Conservation (phyloP, 352 stramenopile genomes). For the Globisporangium rhizosaccharum region DNA sequence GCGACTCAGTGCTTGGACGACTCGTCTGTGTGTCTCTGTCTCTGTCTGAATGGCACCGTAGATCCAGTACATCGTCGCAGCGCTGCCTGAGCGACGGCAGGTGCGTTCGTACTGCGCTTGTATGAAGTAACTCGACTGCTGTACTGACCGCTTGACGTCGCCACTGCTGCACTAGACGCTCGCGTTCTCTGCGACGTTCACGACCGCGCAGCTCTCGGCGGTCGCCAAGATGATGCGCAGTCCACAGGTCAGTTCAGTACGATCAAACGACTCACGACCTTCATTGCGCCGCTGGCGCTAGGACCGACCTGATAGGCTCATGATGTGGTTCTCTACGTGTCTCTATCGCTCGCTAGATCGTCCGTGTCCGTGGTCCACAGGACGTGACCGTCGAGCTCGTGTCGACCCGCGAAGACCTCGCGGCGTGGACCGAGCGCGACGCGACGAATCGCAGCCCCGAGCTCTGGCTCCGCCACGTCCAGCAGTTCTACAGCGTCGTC, state of each 20-base stretch:
- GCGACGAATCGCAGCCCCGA: constrained; percentile 33
- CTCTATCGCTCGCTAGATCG: constrained; percentile 26
- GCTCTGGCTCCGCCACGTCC: constrained; percentile 66
- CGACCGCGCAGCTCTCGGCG: constrained; percentile 49
- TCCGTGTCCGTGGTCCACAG: constrained; percentile 48
- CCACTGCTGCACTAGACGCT: constrained; percentile 33
- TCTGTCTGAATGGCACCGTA: constrained; percentile 11
- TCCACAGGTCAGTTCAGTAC: constrained; percentile 33
- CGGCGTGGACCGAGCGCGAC: constrained; percentile 45
- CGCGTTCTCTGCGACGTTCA: constrained; percentile 76
- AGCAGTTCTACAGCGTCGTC: constrained; percentile 67
- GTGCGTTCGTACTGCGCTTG: constrained; percentile 14
- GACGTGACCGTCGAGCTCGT: constrained; percentile 69
- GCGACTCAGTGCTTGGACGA: too few relatives aligned
- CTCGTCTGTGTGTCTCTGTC: not conserved
- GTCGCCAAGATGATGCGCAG: constrained; percentile 51
- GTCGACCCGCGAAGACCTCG: constrained; percentile 29
- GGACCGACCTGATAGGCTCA: too few relatives aligned
- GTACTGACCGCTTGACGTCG: not conserved
- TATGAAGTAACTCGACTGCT: too few relatives aligned
- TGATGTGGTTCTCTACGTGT: too few relatives aligned
- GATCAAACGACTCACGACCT: not conserved
- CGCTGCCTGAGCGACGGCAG: constrained; percentile 56
- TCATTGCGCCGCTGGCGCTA: too few relatives aligned
- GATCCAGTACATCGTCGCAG: constrained; percentile 53